phyloP scores from a whole-genome alignment of 176 grass and related monocot genomes.

The Panicum miliaceum region DNA sequence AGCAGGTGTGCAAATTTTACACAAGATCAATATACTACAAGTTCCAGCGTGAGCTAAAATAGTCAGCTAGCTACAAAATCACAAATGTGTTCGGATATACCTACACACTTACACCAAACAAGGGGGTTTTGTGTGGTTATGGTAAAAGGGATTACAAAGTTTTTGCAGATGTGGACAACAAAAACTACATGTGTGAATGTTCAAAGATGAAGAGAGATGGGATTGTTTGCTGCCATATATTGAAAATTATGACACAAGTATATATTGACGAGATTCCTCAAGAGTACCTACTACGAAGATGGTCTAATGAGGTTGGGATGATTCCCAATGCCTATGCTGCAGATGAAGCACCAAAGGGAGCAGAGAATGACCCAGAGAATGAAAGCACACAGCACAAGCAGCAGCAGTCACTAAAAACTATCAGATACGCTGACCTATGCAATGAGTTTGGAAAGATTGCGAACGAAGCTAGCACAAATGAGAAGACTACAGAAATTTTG shows the following conservation, averaged over 20 bases:
- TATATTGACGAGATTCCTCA: no score
- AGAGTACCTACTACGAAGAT: no score
- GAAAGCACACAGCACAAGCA: no score
- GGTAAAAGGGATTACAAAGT: background rate
- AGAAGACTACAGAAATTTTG: no score
- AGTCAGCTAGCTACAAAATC: background rate
- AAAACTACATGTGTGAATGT: background rate
- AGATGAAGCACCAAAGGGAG: no score
- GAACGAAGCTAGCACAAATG: no score
- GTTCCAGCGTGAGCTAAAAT: background rate
- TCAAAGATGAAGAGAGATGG: background rate
- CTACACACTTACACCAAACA: background rate
- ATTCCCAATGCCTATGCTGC: no score
- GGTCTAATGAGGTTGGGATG: no score
- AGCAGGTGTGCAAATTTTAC: background rate
- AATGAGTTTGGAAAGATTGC: no score
- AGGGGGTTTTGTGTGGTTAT: background rate
- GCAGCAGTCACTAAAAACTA: no score
- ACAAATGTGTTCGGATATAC: background rate
- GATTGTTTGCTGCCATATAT: background rate
- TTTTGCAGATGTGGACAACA: background rate
- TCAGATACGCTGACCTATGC: no score
- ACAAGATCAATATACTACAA: background rate
- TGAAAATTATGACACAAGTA: background rate
- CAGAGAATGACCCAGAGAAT: no score